phyloP scores from a whole-genome alignment of 306 rosid species.

The Vicia sativa region DNA sequence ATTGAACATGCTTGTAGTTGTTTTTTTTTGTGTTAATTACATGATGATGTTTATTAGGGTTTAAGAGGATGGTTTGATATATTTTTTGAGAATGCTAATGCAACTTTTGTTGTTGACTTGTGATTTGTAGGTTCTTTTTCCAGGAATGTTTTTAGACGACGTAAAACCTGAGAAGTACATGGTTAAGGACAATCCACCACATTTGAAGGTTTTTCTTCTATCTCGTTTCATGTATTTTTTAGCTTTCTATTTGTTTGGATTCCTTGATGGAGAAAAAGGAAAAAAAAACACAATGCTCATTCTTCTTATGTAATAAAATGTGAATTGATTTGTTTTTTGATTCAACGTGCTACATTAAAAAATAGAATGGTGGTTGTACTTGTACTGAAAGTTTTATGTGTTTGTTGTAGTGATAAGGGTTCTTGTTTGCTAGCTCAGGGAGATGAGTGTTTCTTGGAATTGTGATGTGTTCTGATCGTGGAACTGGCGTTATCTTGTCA shows the following conservation, averaged over 20 bases:
- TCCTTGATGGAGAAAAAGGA: no score
- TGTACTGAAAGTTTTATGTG: conserved; percentile 18
- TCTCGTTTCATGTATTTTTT: not conserved
- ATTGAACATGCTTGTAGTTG: not conserved
- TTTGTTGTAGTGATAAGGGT: conserved; percentile 42
- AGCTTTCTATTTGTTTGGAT: no score
- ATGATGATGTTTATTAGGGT: not conserved
- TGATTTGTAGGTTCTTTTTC: conserved; percentile 44
- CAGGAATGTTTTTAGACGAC: conserved; percentile 34
- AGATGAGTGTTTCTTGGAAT: conserved; percentile 17
- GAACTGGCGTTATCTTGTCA: not conserved
- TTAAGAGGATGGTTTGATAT: no score
- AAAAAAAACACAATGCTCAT: no score
- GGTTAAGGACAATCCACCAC: conserved; percentile 40
- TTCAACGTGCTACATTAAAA: not conserved
- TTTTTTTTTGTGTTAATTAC: not conserved
- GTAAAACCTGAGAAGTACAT: conserved; percentile 29
- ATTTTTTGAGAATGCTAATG: conserved; percentile 28
- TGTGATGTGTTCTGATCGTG: conserved; percentile 21
- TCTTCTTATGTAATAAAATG: not conserved
- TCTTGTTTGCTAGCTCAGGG: not conserved
- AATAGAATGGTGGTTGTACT: conserved; percentile 12
- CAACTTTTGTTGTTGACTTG: not conserved
- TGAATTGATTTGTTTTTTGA: not conserved
- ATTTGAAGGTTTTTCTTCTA: conserved; percentile 37